Evolutionary conservation across 2,329 filamentous ascomycete genomes (phyloP).

Genomic region (Nigrospora osmanthi): DNA sequence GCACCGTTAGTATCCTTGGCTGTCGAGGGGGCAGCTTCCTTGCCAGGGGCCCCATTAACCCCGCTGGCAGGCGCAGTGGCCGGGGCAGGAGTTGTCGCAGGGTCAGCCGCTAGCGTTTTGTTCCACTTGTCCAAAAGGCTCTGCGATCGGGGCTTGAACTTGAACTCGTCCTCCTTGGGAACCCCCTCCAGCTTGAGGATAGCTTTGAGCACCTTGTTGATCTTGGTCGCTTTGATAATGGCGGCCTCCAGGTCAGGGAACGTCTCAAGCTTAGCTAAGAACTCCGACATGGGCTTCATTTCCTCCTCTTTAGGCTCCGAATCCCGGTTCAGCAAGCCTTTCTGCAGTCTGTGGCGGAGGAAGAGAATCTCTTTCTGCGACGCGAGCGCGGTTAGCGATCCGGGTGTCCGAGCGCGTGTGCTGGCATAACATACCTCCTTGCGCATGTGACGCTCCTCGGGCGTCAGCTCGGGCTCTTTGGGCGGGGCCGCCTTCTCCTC

Average conservation of each 20-base stretch:
- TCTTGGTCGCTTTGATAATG: constrained; percentile 88
- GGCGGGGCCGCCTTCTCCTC: constrained; percentile 34
- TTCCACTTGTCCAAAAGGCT: constrained; percentile 84
- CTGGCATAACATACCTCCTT: constrained; percentile 42
- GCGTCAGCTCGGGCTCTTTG: constrained; percentile 50
- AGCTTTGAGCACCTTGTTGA: constrained; percentile 95
- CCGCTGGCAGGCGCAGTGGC: constrained; percentile 33
- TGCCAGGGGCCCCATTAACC: constrained; percentile 30
- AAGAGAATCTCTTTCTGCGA: constrained; percentile 73
- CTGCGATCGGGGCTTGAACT: constrained; percentile 80
- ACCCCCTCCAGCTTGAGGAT: constrained; percentile 84
- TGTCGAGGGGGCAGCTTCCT: constrained; percentile 13
- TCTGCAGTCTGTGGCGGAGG: constrained; percentile 88
- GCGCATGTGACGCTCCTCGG: constrained; percentile 49
- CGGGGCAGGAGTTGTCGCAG: constrained; percentile 18
- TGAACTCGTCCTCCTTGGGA: constrained; percentile 79
- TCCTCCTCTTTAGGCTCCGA: constrained; percentile 79
- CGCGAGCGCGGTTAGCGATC: constrained; percentile 22
- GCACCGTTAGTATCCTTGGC: constrained; percentile 17
- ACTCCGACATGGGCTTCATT: constrained; percentile 72
- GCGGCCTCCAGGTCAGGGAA: constrained; percentile 74
- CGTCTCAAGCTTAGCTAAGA: constrained; percentile 72
- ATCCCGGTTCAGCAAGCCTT: constrained; percentile 81
- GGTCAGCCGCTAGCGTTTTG: constrained; percentile 61
- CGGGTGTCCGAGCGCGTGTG: background rate